A percentile compares a stretch with the other conserved stretches of the same genome.
These are phyloP conservation scores for Lineolata rhizophorae DNA, from an alignment of 495 filamentous ascomycete species.

Conservation along the genomic window DNA sequence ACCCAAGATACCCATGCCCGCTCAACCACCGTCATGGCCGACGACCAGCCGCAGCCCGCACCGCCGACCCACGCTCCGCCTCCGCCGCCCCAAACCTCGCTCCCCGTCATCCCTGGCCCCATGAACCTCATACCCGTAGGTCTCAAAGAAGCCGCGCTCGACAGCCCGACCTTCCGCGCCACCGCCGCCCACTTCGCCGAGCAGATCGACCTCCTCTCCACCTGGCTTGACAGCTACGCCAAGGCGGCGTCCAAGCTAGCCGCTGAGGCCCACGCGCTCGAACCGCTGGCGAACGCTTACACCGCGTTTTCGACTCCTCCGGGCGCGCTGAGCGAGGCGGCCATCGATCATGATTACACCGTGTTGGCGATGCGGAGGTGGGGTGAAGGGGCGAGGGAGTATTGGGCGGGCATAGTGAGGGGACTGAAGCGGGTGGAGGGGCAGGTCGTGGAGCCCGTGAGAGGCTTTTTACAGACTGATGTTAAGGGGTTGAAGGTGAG, in stretches of 20 bases:
- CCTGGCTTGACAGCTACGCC: slow-evolving; percentile 78
- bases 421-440: slow-evolving; percentile 53
- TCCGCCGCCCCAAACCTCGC: too few species aligned
- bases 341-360: slow-evolving; percentile 90
- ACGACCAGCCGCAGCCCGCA: too few species aligned
- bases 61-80: too few species aligned
- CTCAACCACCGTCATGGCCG: too few species aligned
- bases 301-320: slow-evolving; percentile 49
- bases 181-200: slow-evolving; percentile 75
- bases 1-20: too few species aligned
- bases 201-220: slow-evolving; percentile 76
- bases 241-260: slow-evolving; percentile 57
- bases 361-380: slow-evolving; percentile 63
- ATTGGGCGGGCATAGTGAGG: slow-evolving; percentile 56
- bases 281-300: slow-evolving; percentile 49
- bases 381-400: slow-evolving; percentile 65
- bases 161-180: slow-evolving; percentile 86
- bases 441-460: slow-evolving; percentile 60
- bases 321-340: slow-evolving; percentile 47
- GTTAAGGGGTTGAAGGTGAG: slow-evolving; percentile 42
- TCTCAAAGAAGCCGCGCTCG: slow-evolving; percentile 83
- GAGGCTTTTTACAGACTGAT: slow-evolving; percentile 52
- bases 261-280: slow-evolving; percentile 47
- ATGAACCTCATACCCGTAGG: too few species aligned
- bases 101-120: too few species aligned